phyloP scores from a whole-genome alignment of 139 green algal genomes.

The Coelastrella sp. region DNA sequence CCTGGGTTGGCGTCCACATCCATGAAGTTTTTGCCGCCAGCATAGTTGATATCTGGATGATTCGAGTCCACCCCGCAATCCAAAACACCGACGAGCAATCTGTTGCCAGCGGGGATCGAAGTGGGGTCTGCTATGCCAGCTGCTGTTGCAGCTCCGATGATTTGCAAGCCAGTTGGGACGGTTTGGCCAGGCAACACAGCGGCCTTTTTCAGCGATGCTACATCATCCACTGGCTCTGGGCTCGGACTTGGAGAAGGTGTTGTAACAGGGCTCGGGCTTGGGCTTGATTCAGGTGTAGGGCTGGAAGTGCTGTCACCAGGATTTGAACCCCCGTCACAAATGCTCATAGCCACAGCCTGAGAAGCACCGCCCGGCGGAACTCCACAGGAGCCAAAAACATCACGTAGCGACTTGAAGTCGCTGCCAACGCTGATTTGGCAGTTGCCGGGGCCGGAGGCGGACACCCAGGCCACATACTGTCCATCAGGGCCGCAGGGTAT shows the following conservation, averaged over 20 bases:
- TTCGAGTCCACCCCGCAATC: background rate
- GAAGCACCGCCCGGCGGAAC: background rate
- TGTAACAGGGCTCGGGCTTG: background rate
- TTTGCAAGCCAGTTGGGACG: background rate
- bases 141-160: background rate
- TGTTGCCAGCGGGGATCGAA: background rate
- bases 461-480: background rate
- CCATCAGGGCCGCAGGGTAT: background rate
- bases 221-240: background rate
- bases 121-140: background rate
- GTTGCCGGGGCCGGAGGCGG: background rate
- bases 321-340: background rate
- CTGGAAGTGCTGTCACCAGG: background rate
- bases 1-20: background rate
- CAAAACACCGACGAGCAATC: background rate
- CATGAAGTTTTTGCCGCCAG: background rate
- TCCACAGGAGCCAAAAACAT: background rate
- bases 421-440: background rate
- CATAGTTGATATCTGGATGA: slow-evolving; percentile 26
- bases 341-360: background rate
- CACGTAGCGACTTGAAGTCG: background rate
- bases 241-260: background rate
- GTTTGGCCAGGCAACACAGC: background rate
- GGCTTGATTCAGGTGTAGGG: background rate
- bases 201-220: background rate